Conservation (phyloP, 176 grass and related monocot genomes). For the Ensete ventricosum region DNA sequence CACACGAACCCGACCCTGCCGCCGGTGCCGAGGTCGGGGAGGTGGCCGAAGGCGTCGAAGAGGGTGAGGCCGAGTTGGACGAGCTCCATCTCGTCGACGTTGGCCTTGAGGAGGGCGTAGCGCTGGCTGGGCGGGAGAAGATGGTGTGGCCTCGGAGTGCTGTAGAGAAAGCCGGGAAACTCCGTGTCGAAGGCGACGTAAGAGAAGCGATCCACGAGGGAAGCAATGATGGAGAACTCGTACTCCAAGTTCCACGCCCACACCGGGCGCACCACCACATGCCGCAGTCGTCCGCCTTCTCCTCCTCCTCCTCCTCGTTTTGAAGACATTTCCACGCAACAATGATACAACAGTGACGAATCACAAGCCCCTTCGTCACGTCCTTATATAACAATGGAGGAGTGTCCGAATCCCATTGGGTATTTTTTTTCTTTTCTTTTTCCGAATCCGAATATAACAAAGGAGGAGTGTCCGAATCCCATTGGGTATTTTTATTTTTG, state of each 20-base stretch:
- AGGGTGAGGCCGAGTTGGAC: constrained; percentile 12
- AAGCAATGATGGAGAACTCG: not conserved
- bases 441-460: no score
- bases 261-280: not conserved
- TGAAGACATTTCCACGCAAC: no score
- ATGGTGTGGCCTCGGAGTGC: no score
- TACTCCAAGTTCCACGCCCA: not conserved
- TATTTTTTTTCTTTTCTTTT: no score
- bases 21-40: not conserved
- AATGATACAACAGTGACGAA: no score
- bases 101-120: constrained; percentile 2
- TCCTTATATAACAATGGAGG: no score
- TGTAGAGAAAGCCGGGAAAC: not conserved
- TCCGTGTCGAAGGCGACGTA: constrained; percentile 6
- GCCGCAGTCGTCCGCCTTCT: no score
- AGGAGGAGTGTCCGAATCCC: no score
- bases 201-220: not conserved
- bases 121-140: not conserved
- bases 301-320: no score
- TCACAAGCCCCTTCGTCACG: no score
- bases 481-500: no score
- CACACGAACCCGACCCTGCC: not conserved
- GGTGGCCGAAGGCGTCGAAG: not conserved
- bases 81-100: not conserved
- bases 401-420: no score